Base-by-base conservation (phyloP, 257 asterid genomes). In the Jacaranda copaia region DNA sequence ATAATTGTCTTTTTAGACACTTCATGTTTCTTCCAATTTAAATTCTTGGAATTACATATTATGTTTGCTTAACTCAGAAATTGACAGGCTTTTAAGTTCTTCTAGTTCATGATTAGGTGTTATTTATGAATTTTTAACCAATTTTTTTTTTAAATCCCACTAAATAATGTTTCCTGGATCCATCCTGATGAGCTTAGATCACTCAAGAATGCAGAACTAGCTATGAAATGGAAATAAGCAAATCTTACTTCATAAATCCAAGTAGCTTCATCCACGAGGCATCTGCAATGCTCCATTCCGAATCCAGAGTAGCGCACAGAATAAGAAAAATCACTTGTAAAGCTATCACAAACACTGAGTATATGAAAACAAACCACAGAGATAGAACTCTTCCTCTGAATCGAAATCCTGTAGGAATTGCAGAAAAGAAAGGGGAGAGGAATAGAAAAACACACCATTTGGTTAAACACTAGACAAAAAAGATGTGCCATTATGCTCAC, bases 261-360 rank as follows among this genome's bases (percentile, higher is more conserved):
- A 92, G 77, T 58, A 90, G 91, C 75, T 86, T 88, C 74, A 84
- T 78, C 96, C 97, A 92, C 96, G 92, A 87, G 68, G 78, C 85
- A 85, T 88, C 96, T 51, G 89, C 84, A 74, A 76, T 68, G 60
- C 72, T 81, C 92, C 87, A 80, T 82, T 84, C 78, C 8, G 84
- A 58, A 80, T 88, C 88, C 81, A 77, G 73, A 81, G 82, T 63
- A 78, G 89, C 89, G 74, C 80, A 76, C 59, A 87, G 38, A 49
- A 69, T 45, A 76, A 90, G 87, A 88, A 86, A 89, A 75, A 55
- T 20, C 78, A 81, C 84, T 92, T 92, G 93, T 70, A 85, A 43
- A 66, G 83, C 56, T 77, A 88, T 77, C 65, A 85, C 88, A 55
- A 84, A 16, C 63, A 84, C 76, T 11, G 97, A 82, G 79, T 86